Conservation (phyloP, 768 basidiomycete genomes). For the Phlegmacium glaucopus region DNA sequence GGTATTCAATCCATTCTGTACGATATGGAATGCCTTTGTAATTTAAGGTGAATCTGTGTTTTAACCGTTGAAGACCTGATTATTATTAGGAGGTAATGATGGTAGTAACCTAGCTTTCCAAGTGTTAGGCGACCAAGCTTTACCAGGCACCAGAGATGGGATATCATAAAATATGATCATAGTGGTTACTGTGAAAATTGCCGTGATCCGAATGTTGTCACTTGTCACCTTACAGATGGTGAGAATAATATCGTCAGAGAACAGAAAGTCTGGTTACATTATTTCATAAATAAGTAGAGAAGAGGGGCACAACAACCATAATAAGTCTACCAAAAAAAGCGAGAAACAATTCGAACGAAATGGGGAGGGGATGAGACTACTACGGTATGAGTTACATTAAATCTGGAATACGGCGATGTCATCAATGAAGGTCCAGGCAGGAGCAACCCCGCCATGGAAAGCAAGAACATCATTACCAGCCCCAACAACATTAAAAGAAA, state of each 20-base stretch:
- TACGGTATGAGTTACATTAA: too few species aligned
- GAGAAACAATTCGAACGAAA: too few species aligned
- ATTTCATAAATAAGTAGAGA: too few species aligned
- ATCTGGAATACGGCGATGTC: slow-evolving; percentile 28
- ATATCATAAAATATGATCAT: slow-evolving; percentile 35
- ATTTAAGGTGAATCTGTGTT: slow-evolving; percentile 27
- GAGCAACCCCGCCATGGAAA: slow-evolving; percentile 42
- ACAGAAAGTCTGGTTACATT: too few species aligned
- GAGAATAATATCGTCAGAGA: too few species aligned
- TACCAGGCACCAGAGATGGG: slow-evolving; percentile 19
- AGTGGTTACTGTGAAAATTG: slow-evolving; percentile 1
- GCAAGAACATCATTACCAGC: slow-evolving; percentile 34
- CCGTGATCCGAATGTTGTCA: too few species aligned
- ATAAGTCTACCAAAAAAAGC: too few species aligned
- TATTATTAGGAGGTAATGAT: too few species aligned
- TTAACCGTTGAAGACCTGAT: neutral
- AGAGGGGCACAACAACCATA: too few species aligned
- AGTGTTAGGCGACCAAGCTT: slow-evolving; percentile 33
- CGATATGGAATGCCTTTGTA: slow-evolving; percentile 36
- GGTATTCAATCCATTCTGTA: slow-evolving; percentile 48
- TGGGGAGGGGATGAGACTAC: too few species aligned
- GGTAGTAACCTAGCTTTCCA: slow-evolving; percentile 28
- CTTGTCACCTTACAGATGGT: too few species aligned
- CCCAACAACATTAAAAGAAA: slow-evolving; percentile 31
- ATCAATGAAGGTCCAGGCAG: slow-evolving; percentile 49